phyloP scores from a whole-genome alignment of 1,284 basidiomycete species.

The Fistulinella cinereoalba region DNA sequence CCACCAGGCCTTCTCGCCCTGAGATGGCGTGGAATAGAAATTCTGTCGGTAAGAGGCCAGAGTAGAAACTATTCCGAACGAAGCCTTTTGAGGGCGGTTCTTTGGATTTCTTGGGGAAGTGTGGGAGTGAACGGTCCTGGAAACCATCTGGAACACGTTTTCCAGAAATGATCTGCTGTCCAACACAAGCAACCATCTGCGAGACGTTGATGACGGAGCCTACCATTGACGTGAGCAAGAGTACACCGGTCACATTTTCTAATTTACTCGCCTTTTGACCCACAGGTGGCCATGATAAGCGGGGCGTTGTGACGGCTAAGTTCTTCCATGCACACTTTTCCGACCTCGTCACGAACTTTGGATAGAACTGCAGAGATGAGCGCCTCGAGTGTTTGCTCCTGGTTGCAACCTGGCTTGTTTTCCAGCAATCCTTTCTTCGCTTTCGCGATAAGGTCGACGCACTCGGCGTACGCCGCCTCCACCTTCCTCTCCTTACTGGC shows the following conservation, averaged over 20 bases:
- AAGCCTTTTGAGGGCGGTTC: slow-evolving; percentile 98
- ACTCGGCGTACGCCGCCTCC: slow-evolving; percentile 86
- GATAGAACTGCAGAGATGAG: slow-evolving; percentile 93
- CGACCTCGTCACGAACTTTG: slow-evolving; percentile 93
- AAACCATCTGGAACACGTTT: slow-evolving; percentile 99
- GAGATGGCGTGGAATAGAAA: slow-evolving; percentile 99
- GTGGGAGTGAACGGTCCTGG: slow-evolving; percentile 97
- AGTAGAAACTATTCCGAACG: slow-evolving; percentile 96
- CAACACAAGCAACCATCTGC: slow-evolving; percentile 99
- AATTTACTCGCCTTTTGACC: slow-evolving; percentile 80
- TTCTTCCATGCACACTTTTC: slow-evolving; percentile 98
- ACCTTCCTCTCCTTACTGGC: slow-evolving; percentile 86
- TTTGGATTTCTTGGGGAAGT: slow-evolving; percentile 97
- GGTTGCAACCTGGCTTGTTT: slow-evolving; percentile 95
- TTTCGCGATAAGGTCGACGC: slow-evolving; percentile 81
- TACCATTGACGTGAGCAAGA: slow-evolving; percentile 31
- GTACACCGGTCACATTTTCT: slow-evolving; percentile 4
- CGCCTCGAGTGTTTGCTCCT: slow-evolving; percentile 96
- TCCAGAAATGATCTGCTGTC: slow-evolving; percentile 98
- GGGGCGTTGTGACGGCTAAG: slow-evolving; percentile 96
- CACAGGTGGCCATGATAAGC: slow-evolving; percentile 98
- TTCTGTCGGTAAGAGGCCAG: slow-evolving; percentile 92
- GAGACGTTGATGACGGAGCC: slow-evolving; percentile 99
- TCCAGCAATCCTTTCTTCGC: slow-evolving; percentile 93
- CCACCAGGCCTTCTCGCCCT: slow-evolving; percentile 96